Percentiles rank a stretch among this genome's conserved stretches.
phyloP scores from a whole-genome alignment of 306 rosid genomes.

The Pachyrhizus erosus region DNA sequence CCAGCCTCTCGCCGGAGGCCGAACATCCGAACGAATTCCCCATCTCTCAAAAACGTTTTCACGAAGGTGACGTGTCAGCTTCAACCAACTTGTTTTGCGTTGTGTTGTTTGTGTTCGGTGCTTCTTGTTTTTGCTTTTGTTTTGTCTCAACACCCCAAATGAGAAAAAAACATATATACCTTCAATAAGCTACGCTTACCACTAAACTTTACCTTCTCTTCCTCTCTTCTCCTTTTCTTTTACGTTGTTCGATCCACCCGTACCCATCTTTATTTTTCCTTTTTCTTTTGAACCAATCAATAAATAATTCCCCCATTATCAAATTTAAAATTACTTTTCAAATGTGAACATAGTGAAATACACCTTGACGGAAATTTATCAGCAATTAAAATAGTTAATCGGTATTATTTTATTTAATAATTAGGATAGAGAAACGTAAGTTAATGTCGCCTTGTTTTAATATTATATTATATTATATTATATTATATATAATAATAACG shows the following conservation, averaged over 20 bases:
- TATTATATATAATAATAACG: neutral
- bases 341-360: too few species aligned
- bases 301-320: neutral
- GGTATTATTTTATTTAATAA: neutral
- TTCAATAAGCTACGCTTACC: neutral
- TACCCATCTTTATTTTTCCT: neutral
- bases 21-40: slow-evolving; percentile 98
- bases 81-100: neutral
- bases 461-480: too few species aligned
- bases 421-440: neutral
- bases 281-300: neutral
- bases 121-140: neutral
- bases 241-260: neutral
- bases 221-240: neutral
- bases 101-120: neutral
- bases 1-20: slow-evolving; percentile 96
- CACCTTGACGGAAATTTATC: neutral
- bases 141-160: neutral
- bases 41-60: too few species aligned
- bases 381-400: neutral
- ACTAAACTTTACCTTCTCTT: slow-evolving; percentile 7
- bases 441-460: neutral
- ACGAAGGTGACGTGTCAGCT: neutral
- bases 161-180: neutral
- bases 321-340: neutral